A percentile compares a stretch with the other conserved stretches of the same genome.
These are phyloP conservation scores for Tolypocladium pustulatum DNA, from an alignment of 2,329 filamentous ascomycete genomes.

Conservation along the genomic window DNA sequence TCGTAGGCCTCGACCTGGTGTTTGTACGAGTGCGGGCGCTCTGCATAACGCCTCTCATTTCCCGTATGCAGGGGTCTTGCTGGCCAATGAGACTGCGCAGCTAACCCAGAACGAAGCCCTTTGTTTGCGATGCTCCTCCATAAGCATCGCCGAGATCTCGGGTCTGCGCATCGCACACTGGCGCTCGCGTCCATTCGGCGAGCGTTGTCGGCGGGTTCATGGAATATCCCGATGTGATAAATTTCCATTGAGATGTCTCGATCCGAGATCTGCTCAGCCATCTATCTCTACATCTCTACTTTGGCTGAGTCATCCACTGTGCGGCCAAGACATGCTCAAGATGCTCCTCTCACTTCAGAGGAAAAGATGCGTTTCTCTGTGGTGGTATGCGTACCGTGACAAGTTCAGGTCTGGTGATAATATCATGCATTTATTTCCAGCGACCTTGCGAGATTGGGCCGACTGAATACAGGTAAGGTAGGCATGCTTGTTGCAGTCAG, in stretches of 20 bases:
- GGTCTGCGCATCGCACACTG: neutral
- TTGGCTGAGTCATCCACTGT: neutral
- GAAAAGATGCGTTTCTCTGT: neutral
- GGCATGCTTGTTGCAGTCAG: too few relatives aligned
- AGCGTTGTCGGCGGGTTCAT: neutral
- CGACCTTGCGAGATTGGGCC: too few relatives aligned
- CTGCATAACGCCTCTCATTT: neutral
- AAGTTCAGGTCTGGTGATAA: too few relatives aligned
- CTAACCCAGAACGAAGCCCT: neutral
- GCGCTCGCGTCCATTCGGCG: neutral
- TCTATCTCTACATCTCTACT: too few relatives aligned
- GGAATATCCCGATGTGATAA: neutral
- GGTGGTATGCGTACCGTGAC: too few relatives aligned
- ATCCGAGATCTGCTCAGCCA: neutral
- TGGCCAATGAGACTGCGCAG: neutral
- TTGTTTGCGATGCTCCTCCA: neutral
- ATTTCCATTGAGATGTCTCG: neutral
- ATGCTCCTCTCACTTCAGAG: neutral
- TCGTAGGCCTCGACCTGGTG: neutral
- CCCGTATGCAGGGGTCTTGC: neutral
- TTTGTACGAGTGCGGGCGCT: neutral
- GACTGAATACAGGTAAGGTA: too few relatives aligned
- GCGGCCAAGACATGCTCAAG: too few relatives aligned
- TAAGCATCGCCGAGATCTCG: neutral
- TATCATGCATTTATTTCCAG: too few relatives aligned